Base-by-base conservation (phyloP, 2,329 filamentous ascomycete genomes). In the Rhynchosporium secalis region DNA sequence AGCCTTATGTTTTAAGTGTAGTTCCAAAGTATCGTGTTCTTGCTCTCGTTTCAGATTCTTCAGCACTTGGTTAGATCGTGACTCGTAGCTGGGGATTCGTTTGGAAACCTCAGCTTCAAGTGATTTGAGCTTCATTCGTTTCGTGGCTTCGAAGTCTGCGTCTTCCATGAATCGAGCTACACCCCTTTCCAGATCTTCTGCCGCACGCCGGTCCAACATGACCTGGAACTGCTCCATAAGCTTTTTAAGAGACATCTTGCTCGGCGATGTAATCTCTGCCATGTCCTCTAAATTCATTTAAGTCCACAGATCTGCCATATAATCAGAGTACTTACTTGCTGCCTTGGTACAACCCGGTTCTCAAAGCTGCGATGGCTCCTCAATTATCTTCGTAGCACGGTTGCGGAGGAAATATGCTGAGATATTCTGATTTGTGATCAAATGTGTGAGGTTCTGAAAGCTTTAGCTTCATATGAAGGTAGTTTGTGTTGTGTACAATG, bases 161-260 rank as follows among this genome's bases (percentile, higher is more conserved):
- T 54, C 51, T 29, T 54, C 51, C 28, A 38, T 2, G 36, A 40
- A 26, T 20, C 51, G 6, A 41, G 51, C 51, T 12, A 7, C 26
- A 10, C 38, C 51, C 40, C 51, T 54, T 29, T 33, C 33, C 15
- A 20, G 33, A 20, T 54, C 51, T 38, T 54, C 51, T 29, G 38
- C 51, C 10, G 12, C 3, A 26, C 51, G 51, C 33, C 36, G 51
- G 51, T 54, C 51, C 12, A 36, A 54, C 51, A 54, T 54, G 51
- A 54, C 10, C 20, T 54, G 51, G 33, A 20, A 54, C 38, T 54
- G 51, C 10, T 54, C 51, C 51, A 54, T 54, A 2, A 54, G 51
- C 33, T 54, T 33, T 20, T 54, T 33, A 10, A 54, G 51, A 40
- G 51, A 54, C 51, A 54, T 54, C 51, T 41, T 54, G 51, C 38